A percentile compares a stretch with the other conserved stretches of the same genome.
Conservation (phyloP, 805 yeast species). For the Kurtzmaniella cleridarum region DNA sequence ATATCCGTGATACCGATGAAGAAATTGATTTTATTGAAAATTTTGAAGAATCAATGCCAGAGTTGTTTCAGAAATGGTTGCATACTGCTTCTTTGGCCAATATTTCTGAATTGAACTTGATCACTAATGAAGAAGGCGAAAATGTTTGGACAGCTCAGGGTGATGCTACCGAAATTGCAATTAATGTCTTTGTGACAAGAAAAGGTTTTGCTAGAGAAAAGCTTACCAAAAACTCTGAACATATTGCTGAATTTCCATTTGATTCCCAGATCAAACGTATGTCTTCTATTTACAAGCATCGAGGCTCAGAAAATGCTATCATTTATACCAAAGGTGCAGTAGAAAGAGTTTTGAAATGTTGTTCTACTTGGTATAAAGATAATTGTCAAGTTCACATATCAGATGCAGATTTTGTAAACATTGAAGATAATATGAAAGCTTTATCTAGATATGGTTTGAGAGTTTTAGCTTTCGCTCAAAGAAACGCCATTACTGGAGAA, state of each 20-base stretch:
- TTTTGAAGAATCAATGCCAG: constrained; percentile 12
- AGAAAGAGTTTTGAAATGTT: constrained; percentile 57
- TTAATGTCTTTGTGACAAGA: constrained; percentile 69
- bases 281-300: constrained; percentile 49
- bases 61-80: constrained; percentile 18
- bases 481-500: constrained; percentile 18
- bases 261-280: constrained; percentile 71
- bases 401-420: constrained; percentile 30
- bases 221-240: constrained; percentile 34
- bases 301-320: constrained; percentile 18
- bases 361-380: constrained; percentile 47
- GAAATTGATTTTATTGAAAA: constrained; percentile 33
- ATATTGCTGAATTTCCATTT: constrained; percentile 64
- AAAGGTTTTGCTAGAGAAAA: constrained; percentile 46
- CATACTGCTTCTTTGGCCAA: constrained; percentile 35
- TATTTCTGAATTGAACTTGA: constrained; percentile 32
- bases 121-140: constrained; percentile 24
- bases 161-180: constrained; percentile 87
- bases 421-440: constrained; percentile 53
- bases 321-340: constrained; percentile 72
- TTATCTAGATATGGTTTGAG: constrained; percentile 64
- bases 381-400: constrained; percentile 27
- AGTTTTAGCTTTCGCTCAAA: constrained; percentile 66
- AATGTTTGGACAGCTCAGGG: constrained; percentile 46
- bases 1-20: constrained; percentile 27